Evolutionary conservation across 495 filamentous ascomycete species (phyloP).

Genomic region (Podospora conica): DNA sequence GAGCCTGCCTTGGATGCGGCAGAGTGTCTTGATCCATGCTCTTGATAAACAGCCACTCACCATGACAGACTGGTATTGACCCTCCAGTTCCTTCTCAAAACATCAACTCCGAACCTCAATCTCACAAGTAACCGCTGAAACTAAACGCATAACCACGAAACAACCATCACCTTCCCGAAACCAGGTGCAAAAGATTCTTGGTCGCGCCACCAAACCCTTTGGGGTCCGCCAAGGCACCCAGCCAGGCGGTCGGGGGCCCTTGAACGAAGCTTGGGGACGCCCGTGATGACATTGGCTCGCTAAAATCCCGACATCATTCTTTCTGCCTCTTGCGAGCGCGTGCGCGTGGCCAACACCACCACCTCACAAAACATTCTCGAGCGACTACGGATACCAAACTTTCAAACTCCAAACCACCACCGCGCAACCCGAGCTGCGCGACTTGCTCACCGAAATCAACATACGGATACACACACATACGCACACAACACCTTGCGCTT

Average conservation of each 20-base stretch:
- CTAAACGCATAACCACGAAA: neutral
- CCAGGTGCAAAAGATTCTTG: neutral
- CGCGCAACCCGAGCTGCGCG: neutral
- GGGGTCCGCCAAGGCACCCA: neutral
- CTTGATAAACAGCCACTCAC: neutral
- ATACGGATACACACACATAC: neutral
- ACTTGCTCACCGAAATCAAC: neutral
- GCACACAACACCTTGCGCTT: neutral
- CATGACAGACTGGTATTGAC: neutral
- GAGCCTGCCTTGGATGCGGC: neutral
- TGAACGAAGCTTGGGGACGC: neutral
- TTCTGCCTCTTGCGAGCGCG: neutral
- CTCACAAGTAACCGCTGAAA: neutral
- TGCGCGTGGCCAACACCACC: neutral
- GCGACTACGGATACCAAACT: neutral
- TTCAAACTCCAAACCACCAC: neutral
- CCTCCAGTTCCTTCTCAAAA: neutral
- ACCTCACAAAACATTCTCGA: neutral
- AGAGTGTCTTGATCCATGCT: neutral
- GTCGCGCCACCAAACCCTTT: neutral
- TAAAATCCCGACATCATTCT: neutral
- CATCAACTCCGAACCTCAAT: neutral
- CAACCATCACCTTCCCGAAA: neutral
- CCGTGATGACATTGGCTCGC: neutral
- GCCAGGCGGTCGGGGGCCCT: neutral